phyloP scores from a whole-genome alignment of 1,284 basidiomycete species.

The Ustilago sp. region DNA sequence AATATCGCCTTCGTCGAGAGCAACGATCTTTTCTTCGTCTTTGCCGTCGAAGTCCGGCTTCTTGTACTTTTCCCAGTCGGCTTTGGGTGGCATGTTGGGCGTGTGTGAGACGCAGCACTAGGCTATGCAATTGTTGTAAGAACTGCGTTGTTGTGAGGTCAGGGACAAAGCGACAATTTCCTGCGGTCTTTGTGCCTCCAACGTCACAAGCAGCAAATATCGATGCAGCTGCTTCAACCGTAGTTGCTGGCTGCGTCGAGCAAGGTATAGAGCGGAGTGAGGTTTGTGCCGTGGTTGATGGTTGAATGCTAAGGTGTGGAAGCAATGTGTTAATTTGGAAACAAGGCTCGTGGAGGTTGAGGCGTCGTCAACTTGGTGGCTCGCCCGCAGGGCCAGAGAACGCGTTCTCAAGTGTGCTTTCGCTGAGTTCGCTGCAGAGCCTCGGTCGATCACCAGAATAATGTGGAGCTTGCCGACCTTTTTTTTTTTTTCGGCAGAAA shows the following conservation, averaged over 20 bases:
- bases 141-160: not conserved
- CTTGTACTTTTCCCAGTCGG: conserved; percentile 69
- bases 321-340: conserved; percentile 15
- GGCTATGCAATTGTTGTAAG: not conserved
- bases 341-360: conserved; percentile 21
- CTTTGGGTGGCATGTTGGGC: conserved; percentile 65
- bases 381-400: conserved; percentile 12
- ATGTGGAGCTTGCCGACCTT: conserved; percentile 19
- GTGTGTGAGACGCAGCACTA: not conserved
- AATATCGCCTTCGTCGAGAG: conserved; percentile 97
- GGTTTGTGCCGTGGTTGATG: not conserved
- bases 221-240: not conserved
- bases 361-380: conserved; percentile 41
- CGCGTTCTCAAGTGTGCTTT: not conserved
- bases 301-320: not conserved
- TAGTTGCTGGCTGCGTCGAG: not conserved
- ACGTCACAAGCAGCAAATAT: not conserved
- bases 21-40: conserved; percentile 72
- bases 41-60: conserved; percentile 64
- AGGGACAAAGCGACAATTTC: not conserved
- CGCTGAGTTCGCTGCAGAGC: conserved; percentile 12
- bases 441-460: conserved; percentile 34
- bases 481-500: not conserved
- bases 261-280: not conserved
- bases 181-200: not conserved